phyloP scores from a whole-genome alignment of 306 rosid species.

The Quercus alba region DNA sequence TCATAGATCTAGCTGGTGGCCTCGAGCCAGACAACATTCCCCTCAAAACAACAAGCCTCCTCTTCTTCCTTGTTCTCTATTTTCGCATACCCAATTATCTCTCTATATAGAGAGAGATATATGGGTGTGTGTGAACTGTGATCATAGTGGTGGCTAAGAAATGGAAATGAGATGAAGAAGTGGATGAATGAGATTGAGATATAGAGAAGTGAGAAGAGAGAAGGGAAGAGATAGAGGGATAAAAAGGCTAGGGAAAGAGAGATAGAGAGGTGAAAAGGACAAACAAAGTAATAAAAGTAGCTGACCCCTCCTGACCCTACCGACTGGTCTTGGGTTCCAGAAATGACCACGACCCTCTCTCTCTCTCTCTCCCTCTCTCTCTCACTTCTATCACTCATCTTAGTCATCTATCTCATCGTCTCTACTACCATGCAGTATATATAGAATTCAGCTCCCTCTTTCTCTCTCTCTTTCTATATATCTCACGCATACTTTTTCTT shows the following conservation, averaged over 20 bases:
- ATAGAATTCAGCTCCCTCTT: constrained; percentile 11
- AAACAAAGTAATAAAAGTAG: constrained; percentile 24
- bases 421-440: constrained; percentile 29
- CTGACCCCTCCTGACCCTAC: constrained; percentile 29
- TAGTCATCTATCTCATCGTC: constrained; percentile 14
- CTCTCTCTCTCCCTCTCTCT: background rate
- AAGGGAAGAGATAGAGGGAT: constrained; percentile 27
- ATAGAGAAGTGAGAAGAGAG: background rate
- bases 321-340: constrained; percentile 36
- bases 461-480: background rate
- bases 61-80: background rate
- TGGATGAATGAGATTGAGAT: background rate
- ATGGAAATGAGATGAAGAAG: background rate
- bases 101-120: background rate
- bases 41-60: constrained; percentile 38
- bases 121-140: background rate
- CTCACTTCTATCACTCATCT: background rate
- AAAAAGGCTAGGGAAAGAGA: constrained; percentile 18
- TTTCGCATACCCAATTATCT: background rate
- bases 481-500: constrained; percentile 5
- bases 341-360: constrained; percentile 32
- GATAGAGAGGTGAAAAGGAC: constrained; percentile 30
- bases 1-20: constrained; percentile 35
- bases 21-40: constrained; percentile 76
- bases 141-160: constrained; percentile 2